These are phyloP conservation scores for Penicillium ucsense DNA, from an alignment of 495 filamentous ascomycete species.

Conservation along the genomic window DNA sequence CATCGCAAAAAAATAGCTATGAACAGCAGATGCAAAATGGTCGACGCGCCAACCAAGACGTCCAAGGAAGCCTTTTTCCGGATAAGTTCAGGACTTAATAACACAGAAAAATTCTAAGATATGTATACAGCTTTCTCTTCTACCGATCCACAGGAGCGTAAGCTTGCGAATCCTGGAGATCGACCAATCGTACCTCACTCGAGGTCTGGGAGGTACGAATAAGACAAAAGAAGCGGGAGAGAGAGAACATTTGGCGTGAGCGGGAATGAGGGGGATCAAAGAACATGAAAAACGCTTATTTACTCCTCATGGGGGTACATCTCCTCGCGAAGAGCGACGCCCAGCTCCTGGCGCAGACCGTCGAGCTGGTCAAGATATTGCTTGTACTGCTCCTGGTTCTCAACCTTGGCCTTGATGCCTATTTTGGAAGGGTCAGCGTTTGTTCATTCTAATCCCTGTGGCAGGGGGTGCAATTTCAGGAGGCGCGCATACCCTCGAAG, in stretches of 20 bases:
- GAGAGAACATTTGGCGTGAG: slow-evolving; percentile 19
- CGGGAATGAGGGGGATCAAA: slow-evolving; percentile 4
- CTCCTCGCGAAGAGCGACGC: slow-evolving; percentile 84
- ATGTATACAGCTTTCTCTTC: slow-evolving; percentile 42
- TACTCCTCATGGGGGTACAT: slow-evolving; percentile 75
- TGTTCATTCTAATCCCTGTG: background rate
- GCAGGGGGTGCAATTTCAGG: background rate
- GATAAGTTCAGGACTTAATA: slow-evolving; percentile 17
- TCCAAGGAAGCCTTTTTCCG: slow-evolving; percentile 19
- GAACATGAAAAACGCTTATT: slow-evolving; percentile 17
- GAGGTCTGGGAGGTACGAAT: slow-evolving; percentile 4
- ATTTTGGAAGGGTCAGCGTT: slow-evolving; percentile 13
- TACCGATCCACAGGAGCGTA: slow-evolving; percentile 17
- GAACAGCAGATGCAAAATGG: slow-evolving; percentile 15
- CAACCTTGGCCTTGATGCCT: slow-evolving; percentile 99
- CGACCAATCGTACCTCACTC: slow-evolving; percentile 7
- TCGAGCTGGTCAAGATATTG: slow-evolving; percentile 94
- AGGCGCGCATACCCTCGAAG: slow-evolving; percentile 71
- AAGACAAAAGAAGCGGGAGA: slow-evolving; percentile 6
- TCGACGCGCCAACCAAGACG: slow-evolving; percentile 20
- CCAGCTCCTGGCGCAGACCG: slow-evolving; percentile 84
- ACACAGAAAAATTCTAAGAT: slow-evolving; percentile 33
- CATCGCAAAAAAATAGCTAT: background rate
- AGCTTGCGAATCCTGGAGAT: slow-evolving; percentile 8
- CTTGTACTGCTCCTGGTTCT: slow-evolving; percentile 94